A percentile compares a stretch with the other conserved stretches of the same genome.
Conservation (phyloP, 1,139 yeast genomes). For the Debaryomyces sp. region DNA sequence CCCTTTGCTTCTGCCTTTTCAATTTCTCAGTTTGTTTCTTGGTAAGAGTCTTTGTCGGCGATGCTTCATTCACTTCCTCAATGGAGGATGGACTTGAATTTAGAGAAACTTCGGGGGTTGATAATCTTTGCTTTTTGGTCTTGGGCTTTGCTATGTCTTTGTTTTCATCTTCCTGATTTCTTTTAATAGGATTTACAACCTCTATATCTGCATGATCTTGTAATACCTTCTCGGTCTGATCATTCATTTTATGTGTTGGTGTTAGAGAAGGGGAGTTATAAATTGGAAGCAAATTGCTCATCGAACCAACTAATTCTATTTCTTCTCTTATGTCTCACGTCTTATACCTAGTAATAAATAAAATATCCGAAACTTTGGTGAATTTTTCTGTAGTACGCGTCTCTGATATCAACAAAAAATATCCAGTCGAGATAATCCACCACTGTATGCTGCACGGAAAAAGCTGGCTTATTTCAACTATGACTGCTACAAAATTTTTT, state of each 20-base stretch:
- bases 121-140: slow-evolving; percentile 14
- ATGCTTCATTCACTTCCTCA: neutral
- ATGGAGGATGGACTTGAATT: neutral
- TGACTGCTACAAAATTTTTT: neutral
- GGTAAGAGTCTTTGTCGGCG: slow-evolving; percentile 9
- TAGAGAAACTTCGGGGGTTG: slow-evolving; percentile 4
- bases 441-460: neutral
- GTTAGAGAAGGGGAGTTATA: slow-evolving; percentile 5
- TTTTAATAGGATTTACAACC: neutral
- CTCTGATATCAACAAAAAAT: slow-evolving; percentile 1
- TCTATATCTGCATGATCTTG: neutral
- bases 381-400: slow-evolving; percentile 2
- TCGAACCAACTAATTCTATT: neutral
- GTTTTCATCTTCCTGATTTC: neutral
- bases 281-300: neutral
- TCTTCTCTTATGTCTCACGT: neutral
- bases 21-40: slow-evolving; percentile 17
- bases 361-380: neutral
- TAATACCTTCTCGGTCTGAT: neutral
- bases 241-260: slow-evolving; percentile 1
- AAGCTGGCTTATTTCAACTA: neutral
- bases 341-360: neutral
- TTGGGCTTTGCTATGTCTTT: slow-evolving; percentile 7
- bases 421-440: neutral
- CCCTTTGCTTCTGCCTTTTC: slow-evolving; percentile 20